Evolutionary conservation across 73 alveolate genomes (phyloP).

Genomic region (Tetrahymena malaccensis): DNA sequence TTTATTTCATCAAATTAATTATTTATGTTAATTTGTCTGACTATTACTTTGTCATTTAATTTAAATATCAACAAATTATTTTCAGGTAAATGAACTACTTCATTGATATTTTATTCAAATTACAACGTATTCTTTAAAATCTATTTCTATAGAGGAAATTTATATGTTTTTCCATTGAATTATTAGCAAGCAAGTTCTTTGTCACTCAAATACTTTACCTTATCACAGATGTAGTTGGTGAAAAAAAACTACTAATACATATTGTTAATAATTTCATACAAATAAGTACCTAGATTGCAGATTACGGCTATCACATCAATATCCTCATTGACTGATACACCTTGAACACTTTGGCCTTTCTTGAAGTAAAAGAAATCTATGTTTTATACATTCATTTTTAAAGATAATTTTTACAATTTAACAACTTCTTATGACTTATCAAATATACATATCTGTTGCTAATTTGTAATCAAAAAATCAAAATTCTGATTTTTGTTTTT

Average conservation of each 20-base stretch:
- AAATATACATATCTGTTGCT: background rate
- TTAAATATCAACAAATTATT: no score
- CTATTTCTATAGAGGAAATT: background rate
- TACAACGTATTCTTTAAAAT: background rate
- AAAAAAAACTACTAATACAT: no score
- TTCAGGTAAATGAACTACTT: background rate
- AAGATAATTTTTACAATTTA: background rate
- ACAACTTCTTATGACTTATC: background rate
- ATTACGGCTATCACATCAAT: background rate
- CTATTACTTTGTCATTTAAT: background rate
- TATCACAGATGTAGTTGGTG: background rate
- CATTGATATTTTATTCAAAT: background rate
- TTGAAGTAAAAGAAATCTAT: background rate
- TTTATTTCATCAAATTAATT: background rate
- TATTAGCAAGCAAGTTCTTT: background rate
- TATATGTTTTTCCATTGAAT: background rate
- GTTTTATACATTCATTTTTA: background rate
- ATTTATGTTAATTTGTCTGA: background rate
- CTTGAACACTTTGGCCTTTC: background rate
- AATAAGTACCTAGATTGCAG: background rate
- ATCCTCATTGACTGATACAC: background rate
- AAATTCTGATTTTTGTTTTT: no score
- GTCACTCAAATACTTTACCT: background rate
- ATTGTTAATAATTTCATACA: background rate
- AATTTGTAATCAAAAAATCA: background rate